Base-by-base conservation (phyloP, 2,329 filamentous ascomycete genomes). In the Diaporthe sp. region DNA sequence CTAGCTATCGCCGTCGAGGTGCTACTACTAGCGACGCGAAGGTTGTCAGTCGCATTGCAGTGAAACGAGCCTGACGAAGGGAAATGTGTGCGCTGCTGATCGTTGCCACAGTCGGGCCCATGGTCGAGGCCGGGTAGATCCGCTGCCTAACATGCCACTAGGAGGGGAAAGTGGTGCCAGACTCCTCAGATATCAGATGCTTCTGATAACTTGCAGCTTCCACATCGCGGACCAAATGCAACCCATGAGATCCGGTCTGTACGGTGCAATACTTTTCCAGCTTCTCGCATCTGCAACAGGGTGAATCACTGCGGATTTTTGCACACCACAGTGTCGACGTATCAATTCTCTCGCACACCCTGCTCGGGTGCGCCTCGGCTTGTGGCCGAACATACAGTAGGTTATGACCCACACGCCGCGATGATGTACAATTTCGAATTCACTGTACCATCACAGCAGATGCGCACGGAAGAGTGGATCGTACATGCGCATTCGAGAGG, bases 51-150 rank as follows among this genome's bases (percentile, higher is more conserved):
- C 35, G 45, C 55, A 42, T 45, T 57, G 68, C 68, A 33, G 40
- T 71, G 42, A 70, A 58, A 60, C 52, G 25, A 68, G 50, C 42
- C 35, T 68, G 57, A 42, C 28, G 25, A 52, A 54, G n/a, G 55
- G 25, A 60, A 52, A 22, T 52, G 33, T 64, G 19, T 54, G 52
- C n/a, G 25, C 38, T n/a, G 68, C 54, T 47, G 60, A 76, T 74
- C 60, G 35, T 40, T 45, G 54, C 72, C 60, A 30, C 38, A 66
- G 64, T 52, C 12, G 47, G 64, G 38, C 35, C 71, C 57, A 33
- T 38, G 25, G 61, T 58, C 60, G n/a, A 67, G 25, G 50, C n/a
- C 75, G 75, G 72, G 72, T 74, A 74, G 75, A 76, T 76, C 75
- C 75, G 75, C 47, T 54, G 28, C 52, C 40, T 50, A 74, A 61